These are phyloP conservation scores for Dichotomopilus funicola DNA, from an alignment of 2,329 filamentous ascomycete species.

Conservation along the genomic window DNA sequence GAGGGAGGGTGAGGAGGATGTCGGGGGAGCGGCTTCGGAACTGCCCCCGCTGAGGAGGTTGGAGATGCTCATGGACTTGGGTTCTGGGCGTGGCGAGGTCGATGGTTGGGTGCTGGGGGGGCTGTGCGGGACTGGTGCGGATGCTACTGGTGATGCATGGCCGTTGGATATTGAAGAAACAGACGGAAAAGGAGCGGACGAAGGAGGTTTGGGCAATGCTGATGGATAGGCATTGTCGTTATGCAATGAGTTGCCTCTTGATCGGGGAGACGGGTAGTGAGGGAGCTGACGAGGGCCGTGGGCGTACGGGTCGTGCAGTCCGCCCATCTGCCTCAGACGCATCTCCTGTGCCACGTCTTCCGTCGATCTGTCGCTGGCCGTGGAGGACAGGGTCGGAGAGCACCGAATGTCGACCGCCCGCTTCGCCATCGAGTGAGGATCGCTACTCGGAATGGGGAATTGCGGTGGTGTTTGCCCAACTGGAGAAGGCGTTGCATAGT, in stretches of 20 bases:
- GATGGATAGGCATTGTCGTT: conserved; percentile 12
- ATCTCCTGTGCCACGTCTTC: conserved; percentile 23
- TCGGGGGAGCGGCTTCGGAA: conserved; percentile 4
- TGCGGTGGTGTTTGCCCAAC: conserved; percentile 28
- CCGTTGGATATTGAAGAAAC: conserved; percentile 14
- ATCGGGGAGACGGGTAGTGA: conserved; percentile 18
- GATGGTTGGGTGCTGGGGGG: conserved; percentile 22
- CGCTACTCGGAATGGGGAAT: conserved; percentile 21
- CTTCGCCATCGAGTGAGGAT: conserved; percentile 20
- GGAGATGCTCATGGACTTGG: conserved; percentile 29
- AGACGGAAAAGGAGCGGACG: background rate
- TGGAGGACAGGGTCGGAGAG: conserved; percentile 26
- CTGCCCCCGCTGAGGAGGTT: conserved; percentile 23
- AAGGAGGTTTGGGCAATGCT: conserved; percentile 6
- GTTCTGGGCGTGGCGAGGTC: conserved; percentile 23
- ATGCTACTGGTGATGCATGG: conserved; percentile 1
- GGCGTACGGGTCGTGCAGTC: conserved; percentile 16
- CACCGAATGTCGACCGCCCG: conserved; percentile 23
- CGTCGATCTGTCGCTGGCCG: conserved; percentile 26
- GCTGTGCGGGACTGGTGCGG: conserved; percentile 19
- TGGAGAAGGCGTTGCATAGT: conserved; percentile 29
- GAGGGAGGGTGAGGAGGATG: background rate
- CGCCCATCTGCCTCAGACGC: conserved; percentile 20
- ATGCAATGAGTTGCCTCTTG: conserved; percentile 19
- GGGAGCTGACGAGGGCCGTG: conserved; percentile 18